These are phyloP conservation scores for Sporisorium reilianum DNA, from an alignment of 1,284 basidiomycete genomes.

Conservation along the genomic window DNA sequence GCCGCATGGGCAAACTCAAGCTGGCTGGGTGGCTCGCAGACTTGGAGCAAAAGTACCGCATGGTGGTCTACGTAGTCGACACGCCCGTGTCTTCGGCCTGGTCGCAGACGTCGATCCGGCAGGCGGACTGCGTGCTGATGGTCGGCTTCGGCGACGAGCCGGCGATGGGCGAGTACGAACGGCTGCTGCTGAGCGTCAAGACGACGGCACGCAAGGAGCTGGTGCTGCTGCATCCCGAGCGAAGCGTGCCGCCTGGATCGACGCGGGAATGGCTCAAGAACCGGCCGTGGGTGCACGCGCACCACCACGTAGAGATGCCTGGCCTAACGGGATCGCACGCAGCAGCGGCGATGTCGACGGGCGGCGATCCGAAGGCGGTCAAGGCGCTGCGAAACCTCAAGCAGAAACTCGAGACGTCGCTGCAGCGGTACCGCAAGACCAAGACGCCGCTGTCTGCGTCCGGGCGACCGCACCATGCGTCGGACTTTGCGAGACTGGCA, in stretches of 20 bases:
- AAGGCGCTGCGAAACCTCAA: constrained; percentile 81
- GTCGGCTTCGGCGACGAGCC: constrained; percentile 88
- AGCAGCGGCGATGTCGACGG: constrained; percentile 23
- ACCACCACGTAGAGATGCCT: constrained; percentile 88
- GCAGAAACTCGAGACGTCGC: constrained; percentile 87
- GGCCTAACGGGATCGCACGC: constrained; percentile 71
- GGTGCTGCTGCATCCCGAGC: constrained; percentile 90
- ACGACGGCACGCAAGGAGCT: constrained; percentile 97
- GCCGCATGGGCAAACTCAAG: constrained; percentile 69
- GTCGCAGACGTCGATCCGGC: constrained; percentile 67
- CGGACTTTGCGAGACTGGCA: constrained; percentile 93
- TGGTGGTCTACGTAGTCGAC: constrained; percentile 68
- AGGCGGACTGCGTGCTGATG: constrained; percentile 96
- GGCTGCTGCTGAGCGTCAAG: constrained; percentile 86
- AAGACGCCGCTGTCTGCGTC: constrained; percentile 70
- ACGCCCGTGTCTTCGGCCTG: constrained; percentile 67
- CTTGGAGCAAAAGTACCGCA: constrained; percentile 65
- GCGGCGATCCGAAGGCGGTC: constrained; percentile 87
- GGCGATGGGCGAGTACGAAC: constrained; percentile 87
- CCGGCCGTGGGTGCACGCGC: constrained; percentile 93
- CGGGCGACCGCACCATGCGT: constrained; percentile 78
- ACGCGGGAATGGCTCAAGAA: constrained; percentile 97
- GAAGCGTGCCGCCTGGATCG: constrained; percentile 87
- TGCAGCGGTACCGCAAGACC: constrained; percentile 76
- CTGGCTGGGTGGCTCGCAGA: constrained; percentile 68